Evolutionary conservation across 139 green algal genomes (phyloP).

Genomic region (Desmodesmus armatus): DNA sequence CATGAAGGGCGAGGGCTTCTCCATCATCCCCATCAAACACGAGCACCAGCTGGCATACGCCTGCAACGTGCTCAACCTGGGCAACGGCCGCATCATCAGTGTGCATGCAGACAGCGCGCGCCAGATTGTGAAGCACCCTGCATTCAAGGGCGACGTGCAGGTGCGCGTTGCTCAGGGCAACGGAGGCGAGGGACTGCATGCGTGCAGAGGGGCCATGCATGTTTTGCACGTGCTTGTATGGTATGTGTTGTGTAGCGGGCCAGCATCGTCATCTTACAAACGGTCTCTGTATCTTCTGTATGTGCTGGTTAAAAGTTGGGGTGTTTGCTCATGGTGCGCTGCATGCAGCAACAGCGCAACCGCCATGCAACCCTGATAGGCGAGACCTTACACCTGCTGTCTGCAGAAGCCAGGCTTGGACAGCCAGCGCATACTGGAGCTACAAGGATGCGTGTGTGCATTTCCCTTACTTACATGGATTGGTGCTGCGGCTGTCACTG

Average conservation of each 20-base stretch:
- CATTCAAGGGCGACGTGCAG: conserved; percentile 79
- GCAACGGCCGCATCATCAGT: conserved; percentile 84
- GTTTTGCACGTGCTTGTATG: too few species aligned
- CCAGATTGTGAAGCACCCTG: conserved; percentile 82
- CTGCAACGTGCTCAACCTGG: conserved; percentile 94
- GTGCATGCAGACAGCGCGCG: conserved; percentile 84
- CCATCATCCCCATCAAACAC: conserved; percentile 91
- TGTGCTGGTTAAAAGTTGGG: too few species aligned
- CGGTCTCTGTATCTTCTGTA: too few species aligned
- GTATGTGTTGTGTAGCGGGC: too few species aligned
- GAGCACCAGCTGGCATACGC: conserved; percentile 93
- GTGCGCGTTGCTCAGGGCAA: not conserved
- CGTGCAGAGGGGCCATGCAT: too few species aligned
- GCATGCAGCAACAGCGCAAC: too few species aligned
- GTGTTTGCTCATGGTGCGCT: too few species aligned
- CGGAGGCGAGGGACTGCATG: too few species aligned
- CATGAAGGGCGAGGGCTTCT: conserved; percentile 85
- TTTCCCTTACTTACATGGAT: too few species aligned
- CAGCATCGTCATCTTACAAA: too few species aligned
- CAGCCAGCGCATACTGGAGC: not conserved
- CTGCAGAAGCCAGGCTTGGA: not conserved
- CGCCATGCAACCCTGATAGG: too few species aligned
- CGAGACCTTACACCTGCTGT: too few species aligned
- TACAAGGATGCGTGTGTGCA: not conserved
- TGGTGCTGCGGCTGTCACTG: not conserved